Base-by-base conservation (phyloP, 2,329 filamentous ascomycete genomes). In the Cladophialophora psammophila region DNA sequence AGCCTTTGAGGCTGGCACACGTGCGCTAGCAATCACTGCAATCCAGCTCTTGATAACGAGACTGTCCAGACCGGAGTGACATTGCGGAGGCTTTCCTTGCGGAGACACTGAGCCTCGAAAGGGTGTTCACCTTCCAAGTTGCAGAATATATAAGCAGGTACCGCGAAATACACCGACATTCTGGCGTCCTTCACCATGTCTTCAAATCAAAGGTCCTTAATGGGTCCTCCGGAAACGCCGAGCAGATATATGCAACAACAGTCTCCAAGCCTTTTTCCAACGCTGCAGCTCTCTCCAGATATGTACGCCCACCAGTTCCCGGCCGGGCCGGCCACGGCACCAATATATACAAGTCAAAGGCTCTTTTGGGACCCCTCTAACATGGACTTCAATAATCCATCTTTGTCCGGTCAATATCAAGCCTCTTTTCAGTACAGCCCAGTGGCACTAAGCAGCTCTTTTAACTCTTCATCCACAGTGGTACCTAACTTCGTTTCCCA, bases 251-350 rank as follows among this genome's bases (percentile, higher is more conserved):
- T 83, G 64, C 66, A 71, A 56, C 75, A 76, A 5, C 75, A 76
- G 8, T 83, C 82, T 2, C 81, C 82, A 10, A 75, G 78, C 69
- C 80, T 86, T 31, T 86, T 85, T 72, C 79, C 81, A 5, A 82
- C 81, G 64, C 75, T 88, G 34, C 86, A 86, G 61, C 86, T 86
- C 69, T 87, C 86, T 2, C 86, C 86, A 5, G 85, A 87, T 66
- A 78, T 87, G 66, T 85, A 87, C 69, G 83, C 50, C 81, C 85
- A 68, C 78, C 79, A 31, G 80, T 82, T 45, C 59, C 58, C 64
- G 36, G 75, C 82, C n/a, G 85, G 83, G 31, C 82, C 85, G 9
- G 81, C 83, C 58, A 83, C 85, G 9, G 86, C 85, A n/a, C 86
- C 86, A 32, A 81, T 84, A 57, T 83, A 85, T 69, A 83, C 86